Conservation (phyloP, 2,329 filamentous ascomycete species). For the Hortaea sp. region DNA sequence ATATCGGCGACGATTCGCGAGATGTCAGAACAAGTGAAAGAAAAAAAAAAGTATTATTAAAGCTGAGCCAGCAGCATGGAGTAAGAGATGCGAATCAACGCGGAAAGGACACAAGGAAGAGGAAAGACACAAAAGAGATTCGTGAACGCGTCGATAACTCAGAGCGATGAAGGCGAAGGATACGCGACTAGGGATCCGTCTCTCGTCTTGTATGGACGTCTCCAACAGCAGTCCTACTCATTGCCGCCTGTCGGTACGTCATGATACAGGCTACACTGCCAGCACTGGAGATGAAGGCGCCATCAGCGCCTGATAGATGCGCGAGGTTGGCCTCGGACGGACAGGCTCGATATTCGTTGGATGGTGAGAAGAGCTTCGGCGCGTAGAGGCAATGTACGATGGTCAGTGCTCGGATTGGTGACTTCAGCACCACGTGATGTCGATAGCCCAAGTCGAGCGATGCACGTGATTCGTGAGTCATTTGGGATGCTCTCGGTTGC, state of each 20-base stretch:
- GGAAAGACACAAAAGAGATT: constrained; percentile 14
- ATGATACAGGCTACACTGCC: constrained; percentile 2
- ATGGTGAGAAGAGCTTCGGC: neutral
- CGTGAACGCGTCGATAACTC: constrained; percentile 6
- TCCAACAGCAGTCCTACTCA: neutral
- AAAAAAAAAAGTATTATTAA: constrained; percentile 1
- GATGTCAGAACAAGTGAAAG: constrained; percentile 1
- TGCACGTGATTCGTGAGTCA: too few species aligned
- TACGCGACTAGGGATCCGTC: neutral
- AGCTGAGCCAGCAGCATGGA: constrained; percentile 18
- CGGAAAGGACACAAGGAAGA: constrained; percentile 5
- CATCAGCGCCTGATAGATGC: constrained; percentile 6
- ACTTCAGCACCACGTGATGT: too few species aligned
- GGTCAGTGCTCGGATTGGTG: neutral
- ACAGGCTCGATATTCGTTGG: constrained; percentile 1
- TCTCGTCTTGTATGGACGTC: constrained; percentile 1
- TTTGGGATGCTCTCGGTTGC: too few species aligned
- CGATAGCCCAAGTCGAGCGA: too few species aligned
- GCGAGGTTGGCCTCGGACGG: neutral
- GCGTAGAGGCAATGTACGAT: neutral
- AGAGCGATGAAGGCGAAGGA: neutral
- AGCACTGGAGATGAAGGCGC: constrained; percentile 8
- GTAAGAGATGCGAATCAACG: constrained; percentile 6
- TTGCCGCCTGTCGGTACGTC: constrained; percentile 10
- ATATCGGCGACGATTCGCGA: constrained; percentile 1